Conservation (phyloP, 2,329 filamentous ascomycete genomes). For the Paraphoma sp. region DNA sequence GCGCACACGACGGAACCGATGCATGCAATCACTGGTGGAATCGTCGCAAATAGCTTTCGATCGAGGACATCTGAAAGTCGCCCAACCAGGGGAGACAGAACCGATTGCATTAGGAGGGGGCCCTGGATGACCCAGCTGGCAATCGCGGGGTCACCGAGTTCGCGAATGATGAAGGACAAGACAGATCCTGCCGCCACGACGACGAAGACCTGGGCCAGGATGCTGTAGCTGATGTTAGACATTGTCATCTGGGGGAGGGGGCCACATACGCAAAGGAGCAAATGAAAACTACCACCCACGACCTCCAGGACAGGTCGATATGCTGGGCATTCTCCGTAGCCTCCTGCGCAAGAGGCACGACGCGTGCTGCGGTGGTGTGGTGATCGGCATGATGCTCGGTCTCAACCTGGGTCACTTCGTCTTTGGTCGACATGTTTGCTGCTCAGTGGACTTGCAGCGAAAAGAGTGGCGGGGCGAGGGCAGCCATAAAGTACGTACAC, state of each 20-base stretch:
- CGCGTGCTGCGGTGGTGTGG: conserved; percentile 15
- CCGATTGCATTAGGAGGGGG: conserved; percentile 64
- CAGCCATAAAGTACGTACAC: too few relatives aligned
- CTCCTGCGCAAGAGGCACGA: conserved; percentile 38
- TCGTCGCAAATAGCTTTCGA: conserved; percentile 60
- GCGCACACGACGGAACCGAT: conserved; percentile 62
- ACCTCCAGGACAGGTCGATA: conserved; percentile 61
- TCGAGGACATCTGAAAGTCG: conserved; percentile 64
- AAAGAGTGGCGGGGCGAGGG: background rate
- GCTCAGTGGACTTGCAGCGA: background rate
- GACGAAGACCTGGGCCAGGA: conserved; percentile 63
- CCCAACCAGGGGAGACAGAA: conserved; percentile 63
- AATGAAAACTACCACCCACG: conserved; percentile 59
- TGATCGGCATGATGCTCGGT: conserved; percentile 7
- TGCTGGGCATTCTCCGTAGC: conserved; percentile 44
- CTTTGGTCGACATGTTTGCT: conserved; percentile 27
- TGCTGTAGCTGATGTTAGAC: conserved; percentile 25
- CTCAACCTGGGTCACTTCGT: conserved; percentile 20
- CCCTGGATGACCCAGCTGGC: conserved; percentile 66
- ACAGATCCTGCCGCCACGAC: conserved; percentile 63
- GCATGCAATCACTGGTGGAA: conserved; percentile 62
- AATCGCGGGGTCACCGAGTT: conserved; percentile 58
- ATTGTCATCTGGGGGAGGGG: background rate
- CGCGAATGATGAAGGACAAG: conserved; percentile 62
- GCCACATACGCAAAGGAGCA: conserved; percentile 55